Conservation (phyloP, 2,329 filamentous ascomycete genomes). For the Alternaria conjuncta region DNA sequence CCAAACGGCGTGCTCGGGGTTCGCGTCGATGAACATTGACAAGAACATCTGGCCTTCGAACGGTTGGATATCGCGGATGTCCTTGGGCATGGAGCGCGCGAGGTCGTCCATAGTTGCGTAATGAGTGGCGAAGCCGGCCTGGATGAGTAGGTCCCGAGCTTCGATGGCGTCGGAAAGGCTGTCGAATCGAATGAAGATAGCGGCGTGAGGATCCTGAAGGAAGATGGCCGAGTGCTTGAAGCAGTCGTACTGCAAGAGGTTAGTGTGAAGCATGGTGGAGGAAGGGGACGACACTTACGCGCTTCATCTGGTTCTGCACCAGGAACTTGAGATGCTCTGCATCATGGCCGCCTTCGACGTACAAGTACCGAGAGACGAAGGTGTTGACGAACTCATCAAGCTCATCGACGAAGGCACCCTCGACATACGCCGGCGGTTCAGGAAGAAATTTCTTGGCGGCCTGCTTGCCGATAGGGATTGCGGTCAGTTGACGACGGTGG, state of each 20-base stretch:
- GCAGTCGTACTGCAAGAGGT: slow-evolving; percentile 31
- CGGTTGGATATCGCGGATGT: slow-evolving; percentile 29
- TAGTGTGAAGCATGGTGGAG: slow-evolving; percentile 15
- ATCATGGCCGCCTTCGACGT: slow-evolving; percentile 30
- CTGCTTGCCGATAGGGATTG: slow-evolving; percentile 13
- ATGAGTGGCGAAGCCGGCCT: slow-evolving; percentile 26
- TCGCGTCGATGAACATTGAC: slow-evolving; percentile 21
- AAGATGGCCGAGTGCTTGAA: slow-evolving; percentile 33
- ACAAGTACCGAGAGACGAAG: slow-evolving; percentile 37
- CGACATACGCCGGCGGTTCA: slow-evolving; percentile 15
- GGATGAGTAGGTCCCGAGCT: slow-evolving; percentile 30
- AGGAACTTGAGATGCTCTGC: slow-evolving; percentile 31
- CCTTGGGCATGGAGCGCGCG: slow-evolving; percentile 33
- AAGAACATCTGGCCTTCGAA: slow-evolving; percentile 44
- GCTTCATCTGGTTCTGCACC: slow-evolving; percentile 39
- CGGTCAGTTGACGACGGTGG: slow-evolving; percentile 21
- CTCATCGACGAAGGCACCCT: slow-evolving; percentile 36
- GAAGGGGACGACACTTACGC: slow-evolving; percentile 22
- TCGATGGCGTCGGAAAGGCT: slow-evolving; percentile 45
- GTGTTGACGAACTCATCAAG: slow-evolving; percentile 21
- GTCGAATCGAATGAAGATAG: slow-evolving; percentile 41
- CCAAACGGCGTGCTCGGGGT: slow-evolving; percentile 15
- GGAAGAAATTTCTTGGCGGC: slow-evolving; percentile 21
- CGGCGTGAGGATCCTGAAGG: slow-evolving; percentile 11
- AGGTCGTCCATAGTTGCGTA: slow-evolving; percentile 35